These are phyloP conservation scores for Herpotrichia juniperi DNA, from an alignment of 2,329 filamentous ascomycete genomes.

Conservation along the genomic window DNA sequence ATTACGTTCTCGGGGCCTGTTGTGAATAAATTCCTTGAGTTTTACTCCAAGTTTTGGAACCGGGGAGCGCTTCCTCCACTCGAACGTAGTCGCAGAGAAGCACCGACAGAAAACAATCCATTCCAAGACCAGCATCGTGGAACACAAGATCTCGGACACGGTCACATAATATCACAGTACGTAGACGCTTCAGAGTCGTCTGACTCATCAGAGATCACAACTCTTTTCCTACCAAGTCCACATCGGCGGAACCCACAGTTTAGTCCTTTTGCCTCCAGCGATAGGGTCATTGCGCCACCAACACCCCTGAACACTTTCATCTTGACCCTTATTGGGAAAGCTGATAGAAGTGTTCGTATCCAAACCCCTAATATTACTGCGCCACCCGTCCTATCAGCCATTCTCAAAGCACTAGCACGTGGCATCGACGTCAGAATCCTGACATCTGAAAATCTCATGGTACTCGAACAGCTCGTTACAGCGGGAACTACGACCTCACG, in stretches of 20 bases:
- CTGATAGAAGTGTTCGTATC: constrained; percentile 66
- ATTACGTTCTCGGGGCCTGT: constrained; percentile 69
- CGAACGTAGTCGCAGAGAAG: neutral
- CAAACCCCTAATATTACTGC: constrained; percentile 82
- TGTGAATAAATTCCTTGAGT: constrained; percentile 66
- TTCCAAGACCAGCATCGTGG: neutral
- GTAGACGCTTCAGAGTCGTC: constrained; percentile 6
- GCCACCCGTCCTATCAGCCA: constrained; percentile 64
- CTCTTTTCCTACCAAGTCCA: constrained; percentile 74
- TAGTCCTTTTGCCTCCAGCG: constrained; percentile 45
- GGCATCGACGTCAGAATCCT: constrained; percentile 72
- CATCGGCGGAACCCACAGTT: constrained; percentile 74
- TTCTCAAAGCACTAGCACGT: constrained; percentile 66
- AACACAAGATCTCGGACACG: constrained; percentile 6
- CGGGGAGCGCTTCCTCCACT: constrained; percentile 23
- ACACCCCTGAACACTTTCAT: constrained; percentile 73
- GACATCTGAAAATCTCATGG: constrained; percentile 73
- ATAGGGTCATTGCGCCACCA: constrained; percentile 62
- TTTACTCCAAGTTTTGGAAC: constrained; percentile 74
- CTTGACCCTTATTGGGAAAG: constrained; percentile 64
- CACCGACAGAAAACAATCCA: neutral
- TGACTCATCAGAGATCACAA: constrained; percentile 48
- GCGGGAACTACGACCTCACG: constrained; percentile 74
- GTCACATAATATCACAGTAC: constrained; percentile 10
- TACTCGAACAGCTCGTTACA: constrained; percentile 80